Evolutionary conservation across 805 yeast genomes (phyloP), one percentile per base, ranked within the genome.

Genomic region (Kuraishia hungarica): DNA sequence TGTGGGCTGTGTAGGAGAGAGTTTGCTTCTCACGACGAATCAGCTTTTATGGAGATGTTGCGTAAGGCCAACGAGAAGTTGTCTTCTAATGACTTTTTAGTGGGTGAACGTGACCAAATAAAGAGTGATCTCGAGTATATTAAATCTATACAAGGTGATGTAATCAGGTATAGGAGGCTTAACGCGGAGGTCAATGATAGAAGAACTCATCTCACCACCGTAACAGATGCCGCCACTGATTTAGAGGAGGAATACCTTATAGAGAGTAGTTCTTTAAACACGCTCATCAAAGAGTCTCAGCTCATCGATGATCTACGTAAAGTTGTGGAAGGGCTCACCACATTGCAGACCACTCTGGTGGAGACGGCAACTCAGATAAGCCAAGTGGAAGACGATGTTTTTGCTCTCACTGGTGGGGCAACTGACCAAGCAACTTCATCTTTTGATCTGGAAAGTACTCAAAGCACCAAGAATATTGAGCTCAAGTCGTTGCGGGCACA

Each of bases 1-100:
- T 93, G 97, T 67, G 71, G 84, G 49, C 71, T 92, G 50, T 93
- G 98, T 67, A 79, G 80, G 20, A 75, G 96, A 53, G 73, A 77
- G 13, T 87, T 91, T 68, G 79, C 78, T 17, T 72, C 71, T 10
- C 62, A 64, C 1, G 67, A 64, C 20, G 39, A 56, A 6, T 22
- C 52, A 2, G 26, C 22, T 1, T 68, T 61, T 54, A 59, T 64
- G 49, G 61, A 60, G 21, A 51, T 63, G 24, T 57, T 70, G 15
- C 49, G 60, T n/a, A 58, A 61, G 24, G 62, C 65, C 47, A 65
- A 60, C 7, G 51, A 57, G n/a, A 46, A 54, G 19, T 28, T 28
- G 3, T 50, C 51, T 15, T 26, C 17, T 8, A 29, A n/a, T n/a
- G 43, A 24, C 22, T 11, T n/a, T 13, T 26, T n/a, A 39, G 24